A percentile compares a stretch with the other conserved stretches of the same genome.
These are phyloP conservation scores for Lolium perenne DNA, from an alignment of 176 grass and related monocot species.

Conservation along the genomic window DNA sequence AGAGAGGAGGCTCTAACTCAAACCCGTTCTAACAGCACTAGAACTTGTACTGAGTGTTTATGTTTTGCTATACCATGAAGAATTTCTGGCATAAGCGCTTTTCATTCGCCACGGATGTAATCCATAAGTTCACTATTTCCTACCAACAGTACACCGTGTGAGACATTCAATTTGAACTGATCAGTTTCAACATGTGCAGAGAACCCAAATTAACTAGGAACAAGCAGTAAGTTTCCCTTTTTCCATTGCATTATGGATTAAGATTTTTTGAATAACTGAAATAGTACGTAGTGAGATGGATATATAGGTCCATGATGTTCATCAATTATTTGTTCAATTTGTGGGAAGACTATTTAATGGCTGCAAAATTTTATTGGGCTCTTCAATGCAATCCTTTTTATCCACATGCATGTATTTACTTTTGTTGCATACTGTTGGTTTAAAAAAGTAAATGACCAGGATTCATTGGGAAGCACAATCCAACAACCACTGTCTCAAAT, in stretches of 20 bases:
- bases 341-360: background rate
- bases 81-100: too few species aligned
- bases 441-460: too few species aligned
- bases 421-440: background rate
- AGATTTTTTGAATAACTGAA: background rate
- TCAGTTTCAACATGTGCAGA: slow-evolving; percentile 82
- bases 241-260: slow-evolving; percentile 18
- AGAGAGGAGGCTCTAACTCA: too few species aligned
- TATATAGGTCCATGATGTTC: background rate
- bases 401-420: background rate
- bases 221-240: slow-evolving; percentile 61
- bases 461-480: too few species aligned
- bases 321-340: background rate
- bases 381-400: background rate
- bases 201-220: slow-evolving; percentile 83
- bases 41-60: too few species aligned
- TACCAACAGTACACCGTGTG: slow-evolving; percentile 85
- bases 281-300: background rate
- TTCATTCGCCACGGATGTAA: slow-evolving; percentile 85
- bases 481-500: too few species aligned
- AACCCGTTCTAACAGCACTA: too few species aligned
- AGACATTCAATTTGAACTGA: slow-evolving; percentile 69
- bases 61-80: too few species aligned
- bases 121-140: slow-evolving; percentile 88
- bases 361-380: background rate